Percentiles rank a stretch among this genome's conserved stretches.
Conservation (phyloP, 805 yeast species). For the Priceomyces carsonii region DNA sequence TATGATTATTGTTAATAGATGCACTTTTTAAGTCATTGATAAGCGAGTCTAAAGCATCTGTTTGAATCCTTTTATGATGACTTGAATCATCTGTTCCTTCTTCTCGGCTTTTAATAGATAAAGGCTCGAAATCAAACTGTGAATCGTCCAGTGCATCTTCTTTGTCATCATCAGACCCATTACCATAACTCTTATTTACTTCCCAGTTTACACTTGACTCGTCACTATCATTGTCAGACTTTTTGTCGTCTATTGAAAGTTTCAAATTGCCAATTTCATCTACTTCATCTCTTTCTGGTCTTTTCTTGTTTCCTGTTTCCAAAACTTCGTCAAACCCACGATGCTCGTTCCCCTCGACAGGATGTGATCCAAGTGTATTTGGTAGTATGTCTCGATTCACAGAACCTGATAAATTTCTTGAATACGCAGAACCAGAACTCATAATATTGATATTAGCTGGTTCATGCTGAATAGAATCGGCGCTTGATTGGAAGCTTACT, state of each 20-base stretch:
- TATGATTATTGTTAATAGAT: slow-evolving; percentile 8
- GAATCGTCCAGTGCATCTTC: background rate
- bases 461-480: slow-evolving; percentile 41
- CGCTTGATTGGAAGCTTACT: slow-evolving; percentile 37
- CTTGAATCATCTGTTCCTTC: slow-evolving; percentile 5
- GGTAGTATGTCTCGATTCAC: too few species aligned
- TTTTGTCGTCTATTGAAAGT: slow-evolving; percentile 22
- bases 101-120: background rate
- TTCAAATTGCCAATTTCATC: too few species aligned
- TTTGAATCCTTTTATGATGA: slow-evolving; percentile 13
- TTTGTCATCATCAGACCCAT: slow-evolving; percentile 8
- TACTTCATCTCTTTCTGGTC: background rate
- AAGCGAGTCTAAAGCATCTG: slow-evolving; percentile 37
- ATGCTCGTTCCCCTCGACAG: too few species aligned
- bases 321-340: background rate
- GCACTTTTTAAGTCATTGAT: slow-evolving; percentile 35
- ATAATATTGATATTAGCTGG: slow-evolving; percentile 30
- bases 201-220: slow-evolving; percentile 1
- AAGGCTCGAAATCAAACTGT: background rate
- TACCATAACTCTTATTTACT: background rate
- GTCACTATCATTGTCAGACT: slow-evolving; percentile 4
- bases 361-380: too few species aligned
- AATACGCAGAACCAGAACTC: too few species aligned
- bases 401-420: too few species aligned
- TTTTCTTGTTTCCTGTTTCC: slow-evolving; percentile 6